phyloP scores from a whole-genome alignment of 768 basidiomycete genomes.

The Lenzites betulinus region DNA sequence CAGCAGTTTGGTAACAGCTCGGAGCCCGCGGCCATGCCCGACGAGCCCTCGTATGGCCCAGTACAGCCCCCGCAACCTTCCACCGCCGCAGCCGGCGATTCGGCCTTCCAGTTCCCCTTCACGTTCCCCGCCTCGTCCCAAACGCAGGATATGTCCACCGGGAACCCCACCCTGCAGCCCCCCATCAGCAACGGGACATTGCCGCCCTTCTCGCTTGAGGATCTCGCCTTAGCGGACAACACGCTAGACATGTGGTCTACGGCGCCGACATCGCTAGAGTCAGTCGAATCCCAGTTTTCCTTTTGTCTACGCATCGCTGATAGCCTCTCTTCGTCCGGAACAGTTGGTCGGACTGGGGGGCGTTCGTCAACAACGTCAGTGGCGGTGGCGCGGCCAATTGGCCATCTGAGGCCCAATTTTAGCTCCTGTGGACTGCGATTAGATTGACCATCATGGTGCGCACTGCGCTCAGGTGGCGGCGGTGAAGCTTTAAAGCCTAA shows the following conservation, averaged over 20 bases:
- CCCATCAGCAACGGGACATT: slow-evolving; percentile 16
- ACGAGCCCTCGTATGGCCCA: too few species aligned
- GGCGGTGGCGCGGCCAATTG: slow-evolving; percentile 15
- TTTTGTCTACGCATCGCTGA: neutral
- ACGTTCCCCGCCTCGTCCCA: neutral
- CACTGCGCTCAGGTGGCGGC: too few species aligned
- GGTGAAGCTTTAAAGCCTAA: too few species aligned
- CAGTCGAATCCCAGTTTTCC: slow-evolving; percentile 26
- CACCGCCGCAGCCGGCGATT: neutral
- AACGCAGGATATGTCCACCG: neutral
- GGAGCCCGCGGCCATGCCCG: too few species aligned
- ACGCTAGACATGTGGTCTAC: slow-evolving; percentile 62
- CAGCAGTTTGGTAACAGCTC: too few species aligned
- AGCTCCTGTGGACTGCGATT: too few species aligned
- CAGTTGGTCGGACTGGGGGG: slow-evolving; percentile 44
- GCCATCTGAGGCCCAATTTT: too few species aligned
- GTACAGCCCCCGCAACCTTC: neutral
- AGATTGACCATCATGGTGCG: too few species aligned
- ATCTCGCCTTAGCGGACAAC: slow-evolving; percentile 34
- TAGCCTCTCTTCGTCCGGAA: slow-evolving; percentile 1
- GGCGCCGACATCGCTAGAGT: slow-evolving; percentile 62
- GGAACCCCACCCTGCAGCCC: neutral
- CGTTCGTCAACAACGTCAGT: slow-evolving; percentile 38
- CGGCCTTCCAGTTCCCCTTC: neutral
- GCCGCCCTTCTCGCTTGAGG: neutral